These are phyloP conservation scores for Eutypella sp. DNA, from an alignment of 2,329 filamentous ascomycete genomes.

Conservation along the genomic window DNA sequence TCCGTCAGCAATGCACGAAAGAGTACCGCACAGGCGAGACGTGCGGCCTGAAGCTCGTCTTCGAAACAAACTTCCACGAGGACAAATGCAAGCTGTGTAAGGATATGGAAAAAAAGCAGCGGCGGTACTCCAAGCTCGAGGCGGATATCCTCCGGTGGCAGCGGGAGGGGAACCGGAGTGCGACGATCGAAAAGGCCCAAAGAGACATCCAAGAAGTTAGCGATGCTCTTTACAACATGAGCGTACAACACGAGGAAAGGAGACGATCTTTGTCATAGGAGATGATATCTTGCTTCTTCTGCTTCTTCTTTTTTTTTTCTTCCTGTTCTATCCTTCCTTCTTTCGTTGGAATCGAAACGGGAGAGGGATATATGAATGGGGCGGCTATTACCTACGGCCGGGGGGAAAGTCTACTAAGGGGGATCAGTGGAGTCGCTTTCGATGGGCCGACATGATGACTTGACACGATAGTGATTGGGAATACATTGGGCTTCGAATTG, in stretches of 20 bases:
- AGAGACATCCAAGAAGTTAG: conserved; percentile 63
- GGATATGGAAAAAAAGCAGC: conserved; percentile 80
- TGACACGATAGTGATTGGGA: not conserved
- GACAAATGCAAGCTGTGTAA: conserved; percentile 80
- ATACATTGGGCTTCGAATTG: conserved; percentile 2
- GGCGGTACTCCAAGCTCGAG: conserved; percentile 68
- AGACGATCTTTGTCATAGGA: conserved; percentile 34
- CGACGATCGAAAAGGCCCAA: conserved; percentile 67
- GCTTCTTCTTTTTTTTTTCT: too few relatives aligned
- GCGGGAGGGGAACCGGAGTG: conserved; percentile 66
- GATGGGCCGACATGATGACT: not conserved
- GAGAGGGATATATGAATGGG: not conserved
- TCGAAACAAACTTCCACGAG: conserved; percentile 59
- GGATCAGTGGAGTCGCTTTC: not conserved
- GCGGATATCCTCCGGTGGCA: conserved; percentile 74
- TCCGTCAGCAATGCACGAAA: conserved; percentile 86
- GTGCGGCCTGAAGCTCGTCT: conserved; percentile 88
- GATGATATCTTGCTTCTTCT: not conserved
- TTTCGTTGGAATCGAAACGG: too few relatives aligned
- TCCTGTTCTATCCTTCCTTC: too few relatives aligned
- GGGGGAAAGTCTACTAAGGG: not conserved
- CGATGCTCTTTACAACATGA: conserved; percentile 51
- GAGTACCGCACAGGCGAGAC: conserved; percentile 96
- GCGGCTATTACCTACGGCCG: not conserved
- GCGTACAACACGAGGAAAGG: conserved; percentile 31